Evolutionary conservation across 805 yeast species (phyloP), one percentile per base, ranked within the genome.

Genomic region (Myxozyma neotropica): DNA sequence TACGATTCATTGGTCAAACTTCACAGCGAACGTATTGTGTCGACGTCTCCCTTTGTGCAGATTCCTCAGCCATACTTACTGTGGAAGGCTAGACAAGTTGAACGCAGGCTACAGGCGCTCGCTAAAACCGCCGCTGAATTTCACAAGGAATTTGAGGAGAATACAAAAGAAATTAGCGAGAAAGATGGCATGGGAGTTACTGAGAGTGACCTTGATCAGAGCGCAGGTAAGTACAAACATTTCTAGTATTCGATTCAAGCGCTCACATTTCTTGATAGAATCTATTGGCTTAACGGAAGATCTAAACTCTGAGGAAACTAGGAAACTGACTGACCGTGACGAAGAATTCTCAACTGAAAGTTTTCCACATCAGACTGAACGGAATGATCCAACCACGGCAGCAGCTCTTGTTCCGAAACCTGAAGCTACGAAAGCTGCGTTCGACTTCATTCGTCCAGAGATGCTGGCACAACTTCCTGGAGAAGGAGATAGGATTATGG

Each of bases 11-110:
- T 68, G 62, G 63, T 78, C 4, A 70, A 72, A 15, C 67, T 72
- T 33, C 75, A 85, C 53, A 71, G 77, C 17, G 75, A 75, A n/a
- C 75, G 89, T 60, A 75, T 84, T 3, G 74, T 93, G 27, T 89
- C 96, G 2, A 81, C 89, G 0, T 92, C 98, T 1, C 97, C 99
- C 0, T 83, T 91, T 53, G 92, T 92, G 0, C 77, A 80, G 19
- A 88, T 88, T 68, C 83, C 85, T 0, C 74, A 83, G 2, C 99
- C 99, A 0, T 78, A 80, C 53, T 77, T 87, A 10, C 74, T 88
- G 45, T 70, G 73, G 35, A 80, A 79, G 61, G 84, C 86, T 0
- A 75, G 89, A 47, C 76, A 75, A 13, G 71, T 86, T 0, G 88
- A 86, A 39, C 43, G 57, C 19, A 19, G 61, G 13, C 31, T 62